Evolutionary conservation across 441 rosid species (phyloP).

Genomic region (Macaranga tanarius): DNA sequence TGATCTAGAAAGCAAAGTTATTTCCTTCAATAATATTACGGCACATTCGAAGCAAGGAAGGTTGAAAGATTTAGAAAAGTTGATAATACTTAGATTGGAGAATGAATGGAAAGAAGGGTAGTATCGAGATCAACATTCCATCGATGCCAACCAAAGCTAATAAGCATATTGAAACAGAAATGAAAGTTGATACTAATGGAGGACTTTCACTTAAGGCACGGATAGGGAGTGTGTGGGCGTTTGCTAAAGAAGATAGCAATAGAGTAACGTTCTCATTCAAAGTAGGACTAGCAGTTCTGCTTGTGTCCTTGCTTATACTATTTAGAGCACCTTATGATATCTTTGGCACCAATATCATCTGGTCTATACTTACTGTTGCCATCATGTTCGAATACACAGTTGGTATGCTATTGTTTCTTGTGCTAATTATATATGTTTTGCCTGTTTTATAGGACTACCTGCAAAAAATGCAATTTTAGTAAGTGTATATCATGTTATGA

Average conservation of each 20-base stretch:
- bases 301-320: conserved; percentile 61
- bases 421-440: not conserved
- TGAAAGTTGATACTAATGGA: conserved; percentile 9
- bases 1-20: not conserved
- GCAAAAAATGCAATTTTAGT: not conserved
- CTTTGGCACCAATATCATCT: conserved; percentile 59
- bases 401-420: conserved; percentile 34
- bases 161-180: conserved; percentile 23
- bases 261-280: conserved; percentile 57
- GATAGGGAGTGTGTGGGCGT: conserved; percentile 48
- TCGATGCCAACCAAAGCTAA: conserved; percentile 27
- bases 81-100: conserved; percentile 30
- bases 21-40: conserved; percentile 15
- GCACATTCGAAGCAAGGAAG: conserved; percentile 19
- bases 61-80: conserved; percentile 19
- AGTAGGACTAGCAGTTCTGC: conserved; percentile 64
- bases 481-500: not conserved
- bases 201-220: conserved; percentile 36
- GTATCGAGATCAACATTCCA: conserved; percentile 42
- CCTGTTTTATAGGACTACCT: not conserved
- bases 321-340: conserved; percentile 55
- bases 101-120: conserved; percentile 64
- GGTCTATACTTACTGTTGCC: conserved; percentile 77
- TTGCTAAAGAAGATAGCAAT: conserved; percentile 51
- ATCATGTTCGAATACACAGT: conserved; percentile 72